Percentiles rank a stretch among this genome's conserved stretches.
Conservation (phyloP, 163 green algal genomes). For the Scenedesmus sp. region DNA sequence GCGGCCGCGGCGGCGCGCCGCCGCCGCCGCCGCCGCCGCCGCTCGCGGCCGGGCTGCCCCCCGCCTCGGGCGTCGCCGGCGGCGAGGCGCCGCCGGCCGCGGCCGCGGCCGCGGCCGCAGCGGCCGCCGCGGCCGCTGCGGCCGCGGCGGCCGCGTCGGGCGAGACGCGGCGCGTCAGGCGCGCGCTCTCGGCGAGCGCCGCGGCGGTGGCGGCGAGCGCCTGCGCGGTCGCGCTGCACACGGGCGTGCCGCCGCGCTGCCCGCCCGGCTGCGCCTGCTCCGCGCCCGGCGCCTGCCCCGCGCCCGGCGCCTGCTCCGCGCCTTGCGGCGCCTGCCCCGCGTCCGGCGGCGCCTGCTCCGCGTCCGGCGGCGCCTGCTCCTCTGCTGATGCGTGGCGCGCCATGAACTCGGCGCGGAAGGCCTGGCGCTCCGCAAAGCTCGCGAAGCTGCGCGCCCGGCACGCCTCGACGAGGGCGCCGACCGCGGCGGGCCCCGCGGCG, state of each 20-base stretch:
- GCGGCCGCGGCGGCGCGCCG: not conserved
- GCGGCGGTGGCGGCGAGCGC: too few relatives aligned
- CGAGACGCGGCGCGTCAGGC: too few relatives aligned
- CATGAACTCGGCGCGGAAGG: conserved; percentile 33
- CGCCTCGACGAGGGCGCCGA: conserved; percentile 9
- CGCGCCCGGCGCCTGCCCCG: too few relatives aligned
- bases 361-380: conserved; percentile 5
- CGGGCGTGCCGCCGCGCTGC: too few relatives aligned
- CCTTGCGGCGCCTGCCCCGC: not conserved
- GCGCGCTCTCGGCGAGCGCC: too few relatives aligned
- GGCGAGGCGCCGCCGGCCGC: not conserved
- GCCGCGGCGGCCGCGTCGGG: too few relatives aligned
- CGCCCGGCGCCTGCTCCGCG: not conserved
- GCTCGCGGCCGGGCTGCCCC: not conserved
- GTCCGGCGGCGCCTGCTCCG: not conserved
- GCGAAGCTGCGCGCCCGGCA: conserved; percentile 17
- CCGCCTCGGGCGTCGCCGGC: too few relatives aligned
- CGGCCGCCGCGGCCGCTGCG: not conserved
- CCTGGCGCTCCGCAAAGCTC: conserved; percentile 33
- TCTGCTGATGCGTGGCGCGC: not conserved
- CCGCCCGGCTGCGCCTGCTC: too few relatives aligned
- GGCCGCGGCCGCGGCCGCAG: not conserved
- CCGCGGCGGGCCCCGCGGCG: conserved; percentile 20
- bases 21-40: conserved; percentile 9
- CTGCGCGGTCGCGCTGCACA: too few relatives aligned